A percentile compares a stretch with the other conserved stretches of the same genome.
Evolutionary conservation across 2,329 filamentous ascomycete genomes (phyloP).

Genomic region (Ophiocordyceps camponoti-floridani): DNA sequence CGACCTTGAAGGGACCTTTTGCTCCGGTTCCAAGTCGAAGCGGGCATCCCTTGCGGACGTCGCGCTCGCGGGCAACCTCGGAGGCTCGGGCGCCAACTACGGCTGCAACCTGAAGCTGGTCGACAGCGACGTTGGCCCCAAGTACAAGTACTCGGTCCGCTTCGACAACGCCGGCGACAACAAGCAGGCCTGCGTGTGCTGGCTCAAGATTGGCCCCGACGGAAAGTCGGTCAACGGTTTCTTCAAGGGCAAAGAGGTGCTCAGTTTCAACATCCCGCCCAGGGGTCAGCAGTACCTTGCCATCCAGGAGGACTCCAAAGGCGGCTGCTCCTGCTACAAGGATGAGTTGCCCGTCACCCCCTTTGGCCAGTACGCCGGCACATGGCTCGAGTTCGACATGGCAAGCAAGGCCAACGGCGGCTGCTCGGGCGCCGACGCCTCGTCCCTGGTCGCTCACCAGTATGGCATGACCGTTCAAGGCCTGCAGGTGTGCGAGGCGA

Average conservation of each 20-base stretch:
- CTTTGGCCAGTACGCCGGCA: constrained; percentile 22
- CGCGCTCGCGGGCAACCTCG: constrained; percentile 26
- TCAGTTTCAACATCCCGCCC: constrained; percentile 22
- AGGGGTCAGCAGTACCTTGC: constrained; percentile 21
- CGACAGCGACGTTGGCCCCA: constrained; percentile 12
- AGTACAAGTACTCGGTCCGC: constrained; percentile 26
- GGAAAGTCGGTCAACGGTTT: constrained; percentile 25
- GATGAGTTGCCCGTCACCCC: constrained; percentile 15
- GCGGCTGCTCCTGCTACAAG: constrained; percentile 24
- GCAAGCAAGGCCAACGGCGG: constrained; percentile 24
- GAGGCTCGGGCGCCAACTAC: constrained; percentile 19
- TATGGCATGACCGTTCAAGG: constrained; percentile 13
- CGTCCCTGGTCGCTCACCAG: constrained; percentile 24
- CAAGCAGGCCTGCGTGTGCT: constrained; percentile 23
- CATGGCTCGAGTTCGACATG: constrained; percentile 34
- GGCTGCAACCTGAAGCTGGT: constrained; percentile 35
- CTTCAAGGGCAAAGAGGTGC: constrained; percentile 22
- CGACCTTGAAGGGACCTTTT: constrained; percentile 13
- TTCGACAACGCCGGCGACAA: constrained; percentile 19
- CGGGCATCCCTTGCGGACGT: constrained; percentile 28
- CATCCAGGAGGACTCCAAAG: constrained; percentile 27
- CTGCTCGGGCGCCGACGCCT: constrained; percentile 33
- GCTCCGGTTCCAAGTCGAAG: constrained; percentile 19
- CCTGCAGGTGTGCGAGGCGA: constrained; percentile 17
- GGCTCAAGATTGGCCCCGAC: constrained; percentile 32